Percentiles rank a stretch among this genome's conserved stretches.
phyloP scores from a whole-genome alignment of 306 rosid species.

The Acacia crassicarpa region DNA sequence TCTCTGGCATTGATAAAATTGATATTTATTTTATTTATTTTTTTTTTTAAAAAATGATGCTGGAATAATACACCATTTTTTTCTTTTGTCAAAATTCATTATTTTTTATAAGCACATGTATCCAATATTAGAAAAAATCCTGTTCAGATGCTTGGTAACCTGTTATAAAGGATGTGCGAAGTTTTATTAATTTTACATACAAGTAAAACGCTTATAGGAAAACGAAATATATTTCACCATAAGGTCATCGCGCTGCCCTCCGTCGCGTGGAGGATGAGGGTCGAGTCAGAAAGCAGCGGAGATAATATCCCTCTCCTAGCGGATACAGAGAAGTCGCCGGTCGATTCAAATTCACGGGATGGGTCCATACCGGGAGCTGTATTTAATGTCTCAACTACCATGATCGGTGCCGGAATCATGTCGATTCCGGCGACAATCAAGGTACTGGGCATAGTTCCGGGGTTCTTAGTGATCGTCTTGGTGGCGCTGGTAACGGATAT shows the following conservation, averaged over 20 bases:
- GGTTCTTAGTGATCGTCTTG: conserved; percentile 37
- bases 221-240: background rate
- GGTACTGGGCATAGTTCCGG: conserved; percentile 59
- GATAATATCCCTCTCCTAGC: conserved; percentile 24
- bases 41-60: too few relatives aligned
- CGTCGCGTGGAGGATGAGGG: conserved; percentile 1
- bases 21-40: too few relatives aligned
- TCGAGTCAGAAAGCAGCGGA: background rate
- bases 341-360: conserved; percentile 4
- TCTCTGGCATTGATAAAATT: too few relatives aligned
- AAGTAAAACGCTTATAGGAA: too few relatives aligned
- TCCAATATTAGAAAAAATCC: too few relatives aligned
- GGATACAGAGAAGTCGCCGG: background rate
- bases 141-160: too few relatives aligned
- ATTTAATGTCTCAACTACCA: conserved; percentile 63
- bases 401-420: conserved; percentile 72
- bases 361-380: conserved; percentile 47
- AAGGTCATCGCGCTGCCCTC: background rate
- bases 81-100: too few relatives aligned
- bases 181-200: too few relatives aligned
- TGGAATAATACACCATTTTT: too few relatives aligned
- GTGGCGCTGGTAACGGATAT: conserved; percentile 50
- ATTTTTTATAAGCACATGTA: too few relatives aligned
- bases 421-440: conserved; percentile 66
- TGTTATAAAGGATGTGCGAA: too few relatives aligned